Evolutionary conservation across 2,329 filamentous ascomycete species (phyloP).

Genomic region (Harringtonia lauricola): DNA sequence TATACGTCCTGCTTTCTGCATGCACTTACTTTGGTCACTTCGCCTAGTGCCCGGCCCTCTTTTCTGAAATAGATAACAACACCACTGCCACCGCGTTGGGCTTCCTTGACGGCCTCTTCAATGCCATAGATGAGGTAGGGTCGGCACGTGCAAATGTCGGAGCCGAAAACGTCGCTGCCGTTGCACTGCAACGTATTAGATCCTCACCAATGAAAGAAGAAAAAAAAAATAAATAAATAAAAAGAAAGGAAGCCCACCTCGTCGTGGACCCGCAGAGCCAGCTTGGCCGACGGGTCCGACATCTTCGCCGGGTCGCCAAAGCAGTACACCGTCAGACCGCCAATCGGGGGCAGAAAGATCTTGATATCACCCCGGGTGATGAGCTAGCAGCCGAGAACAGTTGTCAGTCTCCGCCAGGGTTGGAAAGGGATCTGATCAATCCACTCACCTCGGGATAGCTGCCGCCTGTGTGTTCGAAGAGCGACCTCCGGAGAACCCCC

Average conservation of each 20-base stretch:
- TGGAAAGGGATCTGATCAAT: too few relatives aligned
- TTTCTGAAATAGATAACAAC: constrained; percentile 99
- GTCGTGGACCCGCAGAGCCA: constrained; percentile 74
- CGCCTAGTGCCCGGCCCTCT: constrained; percentile 85
- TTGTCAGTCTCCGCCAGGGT: constrained; percentile 11
- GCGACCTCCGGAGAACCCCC: constrained; percentile 67
- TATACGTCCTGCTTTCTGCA: too few relatives aligned
- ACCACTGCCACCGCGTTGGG: constrained; percentile 84
- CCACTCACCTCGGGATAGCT: constrained; percentile 70
- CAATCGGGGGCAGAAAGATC: constrained; percentile 89
- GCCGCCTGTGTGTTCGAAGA: constrained; percentile 93
- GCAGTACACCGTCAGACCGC: constrained; percentile 90
- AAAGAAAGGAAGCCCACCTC: constrained; percentile 31
- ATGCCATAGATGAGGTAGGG: constrained; percentile 96
- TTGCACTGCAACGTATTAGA: constrained; percentile 51
- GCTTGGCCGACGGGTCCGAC: constrained; percentile 68
- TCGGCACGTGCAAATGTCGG: constrained; percentile 93
- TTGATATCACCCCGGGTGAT: constrained; percentile 95
- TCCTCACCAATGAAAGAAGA: background rate
- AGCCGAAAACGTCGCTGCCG: constrained; percentile 93
- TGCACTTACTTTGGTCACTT: constrained; percentile 76
- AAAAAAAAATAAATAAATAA: background rate
- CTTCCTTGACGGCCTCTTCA: constrained; percentile 93
- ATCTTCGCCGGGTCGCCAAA: constrained; percentile 94
- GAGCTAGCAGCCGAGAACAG: constrained; percentile 33